Percentiles rank a stretch among this genome's conserved stretches.
Evolutionary conservation across 2,329 filamentous ascomycete genomes (phyloP).

Genomic region (Penicillium sp.): DNA sequence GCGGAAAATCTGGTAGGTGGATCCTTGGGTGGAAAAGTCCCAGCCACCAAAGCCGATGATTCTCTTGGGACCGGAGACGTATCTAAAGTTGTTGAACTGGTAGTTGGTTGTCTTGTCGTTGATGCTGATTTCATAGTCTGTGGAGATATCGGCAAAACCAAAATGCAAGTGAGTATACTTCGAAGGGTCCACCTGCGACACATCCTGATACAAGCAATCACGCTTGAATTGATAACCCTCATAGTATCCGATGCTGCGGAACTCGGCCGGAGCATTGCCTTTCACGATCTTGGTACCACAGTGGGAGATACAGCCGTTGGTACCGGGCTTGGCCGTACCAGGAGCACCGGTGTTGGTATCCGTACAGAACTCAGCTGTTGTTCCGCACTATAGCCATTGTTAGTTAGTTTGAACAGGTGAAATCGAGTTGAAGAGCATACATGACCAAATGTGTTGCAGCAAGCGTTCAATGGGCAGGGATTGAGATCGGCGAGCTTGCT

Average conservation of each 20-base stretch:
- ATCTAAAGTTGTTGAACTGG: slow-evolving; percentile 38
- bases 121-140: slow-evolving; percentile 32
- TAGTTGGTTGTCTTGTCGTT: slow-evolving; percentile 14
- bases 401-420: no score
- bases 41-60: slow-evolving; percentile 51
- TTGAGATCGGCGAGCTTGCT: slow-evolving; percentile 36
- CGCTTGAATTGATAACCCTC: slow-evolving; percentile 31
- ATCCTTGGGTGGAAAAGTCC: slow-evolving; percentile 42
- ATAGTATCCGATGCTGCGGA: slow-evolving; percentile 12
- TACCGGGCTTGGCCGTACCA: slow-evolving; percentile 35
- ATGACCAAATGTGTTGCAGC: slow-evolving; percentile 42
- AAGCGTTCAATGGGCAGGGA: slow-evolving; percentile 43
- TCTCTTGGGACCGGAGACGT: slow-evolving; percentile 30
- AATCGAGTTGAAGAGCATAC: no score
- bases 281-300: slow-evolving; percentile 41
- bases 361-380: slow-evolving; percentile 44
- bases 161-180: slow-evolving; percentile 34
- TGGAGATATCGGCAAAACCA: slow-evolving; percentile 37
- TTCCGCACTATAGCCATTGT: slow-evolving; percentile 38
- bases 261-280: background rate
- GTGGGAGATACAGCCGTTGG: slow-evolving; percentile 44
- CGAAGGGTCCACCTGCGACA: slow-evolving; percentile 11
- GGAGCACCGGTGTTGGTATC: slow-evolving; percentile 27
- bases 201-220: slow-evolving; percentile 31
- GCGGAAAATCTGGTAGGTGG: slow-evolving; percentile 43